Base-by-base conservation (phyloP, 2,329 filamentous ascomycete genomes). In the Colletotrichum filicis region DNA sequence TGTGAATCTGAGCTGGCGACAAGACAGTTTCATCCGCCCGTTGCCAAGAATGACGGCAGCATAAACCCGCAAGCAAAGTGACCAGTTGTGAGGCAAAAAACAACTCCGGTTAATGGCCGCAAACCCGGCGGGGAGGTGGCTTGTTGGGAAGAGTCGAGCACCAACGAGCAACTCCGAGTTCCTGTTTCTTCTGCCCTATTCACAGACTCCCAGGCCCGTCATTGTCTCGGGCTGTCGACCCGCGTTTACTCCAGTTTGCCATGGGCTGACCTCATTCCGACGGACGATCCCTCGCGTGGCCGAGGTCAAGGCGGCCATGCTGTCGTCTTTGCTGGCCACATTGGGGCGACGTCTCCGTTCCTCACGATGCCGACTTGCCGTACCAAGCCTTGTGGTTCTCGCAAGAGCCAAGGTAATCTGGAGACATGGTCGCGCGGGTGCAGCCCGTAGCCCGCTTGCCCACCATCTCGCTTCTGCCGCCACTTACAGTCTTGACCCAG, bases 301-400 rank as follows among this genome's bases (percentile, higher is more conserved):
- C 28, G 35, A 53, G 26, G 26, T 1, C 26, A 26, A 26, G 26
- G 26, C 57, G 61, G 66, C 59, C 42, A 65, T 65, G 46, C 53
- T 69, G 70, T 70, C 66, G 56, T 64, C 66, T 68, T 68, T 58
- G 59, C 65, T 60, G 66, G 70, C 57, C 56, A 59, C 59, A 56
- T 59, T 59, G 60, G 59, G 60, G 59, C 32, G 53, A 56, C 58
- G 55, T 24, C 12, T 28, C 58, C 65, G 37, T 63, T 63, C 60
- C 70, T 70, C 70, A 62, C 22, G 59, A 68, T 65, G 70, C 70
- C 70, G 70, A 65, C 70, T 73, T 70, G 66, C 66, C 70, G 66
- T 73, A 73, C 66, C 70, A 73, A 73, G 70, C 26, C 59, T 65
- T 70, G 46, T 46, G 42, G 35, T 69, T 64, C 19, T 65, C 37